A percentile compares a stretch with the other conserved stretches of the same genome.
Conservation (phyloP, 805 yeast species). For the Saturnispora ahearnii region DNA sequence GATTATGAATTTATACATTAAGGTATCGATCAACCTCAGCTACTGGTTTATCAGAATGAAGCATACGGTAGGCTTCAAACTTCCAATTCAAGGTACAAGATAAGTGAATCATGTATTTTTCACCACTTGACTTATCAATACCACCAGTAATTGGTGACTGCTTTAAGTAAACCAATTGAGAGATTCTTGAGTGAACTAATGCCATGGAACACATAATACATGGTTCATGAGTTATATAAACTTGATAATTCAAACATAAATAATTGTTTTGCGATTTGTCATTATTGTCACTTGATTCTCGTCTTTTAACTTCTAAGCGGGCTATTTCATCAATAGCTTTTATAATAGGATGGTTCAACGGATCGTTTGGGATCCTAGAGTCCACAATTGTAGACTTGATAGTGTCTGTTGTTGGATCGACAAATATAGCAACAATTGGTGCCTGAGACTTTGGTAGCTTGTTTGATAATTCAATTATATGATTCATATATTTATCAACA, state of each 20-base stretch:
- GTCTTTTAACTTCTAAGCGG: conserved; percentile 34
- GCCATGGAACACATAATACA: conserved; percentile 98
- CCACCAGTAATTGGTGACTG: conserved; percentile 45
- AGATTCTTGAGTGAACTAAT: conserved; percentile 77
- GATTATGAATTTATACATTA: conserved; percentile 14
- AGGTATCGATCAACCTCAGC: conserved; percentile 19
- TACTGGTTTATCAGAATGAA: conserved; percentile 9
- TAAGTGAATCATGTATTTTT: conserved; percentile 66
- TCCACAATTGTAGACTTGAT: conserved; percentile 35
- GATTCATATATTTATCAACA: conserved; percentile 29
- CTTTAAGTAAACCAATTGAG: conserved; percentile 53
- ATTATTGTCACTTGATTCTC: conserved; percentile 18
- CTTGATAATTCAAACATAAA: conserved; percentile 66
- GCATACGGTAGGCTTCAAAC: conserved; percentile 40
- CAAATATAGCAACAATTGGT: conserved; percentile 55
- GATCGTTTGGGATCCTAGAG: conserved; percentile 34
- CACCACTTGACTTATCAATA: conserved; percentile 47
- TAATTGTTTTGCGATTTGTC: conserved; percentile 32
- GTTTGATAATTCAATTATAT: conserved; percentile 17
- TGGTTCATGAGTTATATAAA: conserved; percentile 91
- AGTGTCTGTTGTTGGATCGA: conserved; percentile 41
- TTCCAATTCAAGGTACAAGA: conserved; percentile 76
- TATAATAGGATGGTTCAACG: conserved; percentile 71
- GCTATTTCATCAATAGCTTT: conserved; percentile 61
- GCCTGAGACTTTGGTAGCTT: conserved; percentile 10